Evolutionary conservation across 2,329 filamentous ascomycete genomes (phyloP), one percentile per base, ranked within the genome.

Genomic region (Exophiala sp.): DNA sequence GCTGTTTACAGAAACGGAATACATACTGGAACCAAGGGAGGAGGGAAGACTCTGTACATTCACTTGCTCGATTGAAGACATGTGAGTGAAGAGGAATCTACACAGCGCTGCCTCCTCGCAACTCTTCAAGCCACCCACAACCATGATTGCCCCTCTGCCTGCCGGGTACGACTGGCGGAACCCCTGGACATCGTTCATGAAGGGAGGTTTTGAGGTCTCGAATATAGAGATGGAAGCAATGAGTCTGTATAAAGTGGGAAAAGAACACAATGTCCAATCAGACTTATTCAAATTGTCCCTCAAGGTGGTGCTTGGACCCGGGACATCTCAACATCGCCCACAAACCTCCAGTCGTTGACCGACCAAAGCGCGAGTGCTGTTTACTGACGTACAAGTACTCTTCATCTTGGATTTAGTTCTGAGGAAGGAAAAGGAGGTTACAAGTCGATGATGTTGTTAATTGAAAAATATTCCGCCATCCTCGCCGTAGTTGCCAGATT

Each of bases 341-440:
- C 62, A 63, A 55, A 56, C 62, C 60, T 58, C 57, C 50, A 50
- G 45, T 56, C 41, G 33, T 11, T 18, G 40, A 53, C 46, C 18
- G 41, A 32, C 55, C 38, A 36, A 47, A 62, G 61, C 57, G 61
- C 59, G 61, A 57, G 61, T 55, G 50, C 60, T 62, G 60, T 14
- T 44, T 43, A 54, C 54, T 47, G 60, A 54, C 55, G 51, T 54
- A 53, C 14, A 60, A 51, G 56, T 54, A 12, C 61, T 62, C 62
- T 59, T 65, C 62, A 59, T 62, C 58, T 62, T 60, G 56, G 60
- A 59, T 63, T 65, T 65, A 65, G 62, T 65, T 63, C 61, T 65
- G 58, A 61, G 49, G 61, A 61, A 56, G 50, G 43, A 50, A 47
- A 55, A 50, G 42, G 35, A 58, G 54, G 32, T 36, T 42, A 41